Percentiles rank a stretch among this genome's conserved stretches.
These are phyloP conservation scores for Yarrowia hollandica DNA, from an alignment of 805 yeast genomes.

Conservation along the genomic window DNA sequence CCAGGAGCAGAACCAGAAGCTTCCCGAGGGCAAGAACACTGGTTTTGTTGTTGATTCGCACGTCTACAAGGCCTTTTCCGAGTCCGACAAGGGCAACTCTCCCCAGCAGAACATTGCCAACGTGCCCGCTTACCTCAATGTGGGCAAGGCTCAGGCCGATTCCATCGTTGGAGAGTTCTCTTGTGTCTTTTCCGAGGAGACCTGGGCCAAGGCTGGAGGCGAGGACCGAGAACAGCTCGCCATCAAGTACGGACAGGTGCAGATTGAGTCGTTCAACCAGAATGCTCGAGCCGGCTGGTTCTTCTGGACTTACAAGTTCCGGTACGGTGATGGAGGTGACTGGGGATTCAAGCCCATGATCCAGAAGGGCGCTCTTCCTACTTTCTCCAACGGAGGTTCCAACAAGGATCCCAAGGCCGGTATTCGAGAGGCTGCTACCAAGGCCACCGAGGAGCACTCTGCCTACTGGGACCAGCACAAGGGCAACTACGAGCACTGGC, in stretches of 20 bases:
- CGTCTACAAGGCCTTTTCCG: slow-evolving; percentile 81
- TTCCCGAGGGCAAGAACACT: slow-evolving; percentile 39
- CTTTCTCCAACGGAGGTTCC: slow-evolving; percentile 35
- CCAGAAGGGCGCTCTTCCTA: slow-evolving; percentile 57
- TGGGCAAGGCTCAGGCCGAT: slow-evolving; percentile 49
- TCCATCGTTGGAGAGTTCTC: slow-evolving; percentile 87
- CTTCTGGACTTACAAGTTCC: slow-evolving; percentile 90
- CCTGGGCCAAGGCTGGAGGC: slow-evolving; percentile 60
- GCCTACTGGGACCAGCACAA: slow-evolving; percentile 70
- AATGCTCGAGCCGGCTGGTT: slow-evolving; percentile 70
- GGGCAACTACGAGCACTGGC: slow-evolving; percentile 73
- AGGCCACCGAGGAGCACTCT: slow-evolving; percentile 50
- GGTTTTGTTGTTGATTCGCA: slow-evolving; percentile 84
- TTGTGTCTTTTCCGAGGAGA: slow-evolving; percentile 72
- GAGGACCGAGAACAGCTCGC: slow-evolving; percentile 58
- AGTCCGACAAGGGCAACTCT: slow-evolving; percentile 62
- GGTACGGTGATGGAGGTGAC: slow-evolving; percentile 90
- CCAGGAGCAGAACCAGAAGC: slow-evolving; percentile 39
- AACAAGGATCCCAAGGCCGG: slow-evolving; percentile 33
- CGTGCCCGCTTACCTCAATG: slow-evolving; percentile 39
- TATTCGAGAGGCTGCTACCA: slow-evolving; percentile 46
- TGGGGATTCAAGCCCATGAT: slow-evolving; percentile 89
- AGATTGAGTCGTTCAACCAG: slow-evolving; percentile 49
- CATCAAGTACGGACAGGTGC: slow-evolving; percentile 59
- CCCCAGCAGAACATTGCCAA: slow-evolving; percentile 65